Evolutionary conservation across 1,139 yeast genomes (phyloP).

Genomic region (Zygotorulaspora mrakii): DNA sequence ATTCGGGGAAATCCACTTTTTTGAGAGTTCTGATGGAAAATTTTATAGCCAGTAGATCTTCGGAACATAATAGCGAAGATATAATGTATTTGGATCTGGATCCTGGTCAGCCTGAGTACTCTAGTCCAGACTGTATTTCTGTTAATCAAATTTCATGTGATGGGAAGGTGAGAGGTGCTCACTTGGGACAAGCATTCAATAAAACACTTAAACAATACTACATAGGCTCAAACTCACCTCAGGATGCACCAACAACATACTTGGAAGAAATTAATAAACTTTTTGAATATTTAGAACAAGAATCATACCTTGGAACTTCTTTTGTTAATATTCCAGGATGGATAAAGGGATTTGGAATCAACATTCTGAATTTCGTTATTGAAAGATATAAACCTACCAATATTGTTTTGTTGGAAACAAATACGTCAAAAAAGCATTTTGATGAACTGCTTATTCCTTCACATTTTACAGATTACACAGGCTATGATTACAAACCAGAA

Average conservation of each 20-base stretch:
- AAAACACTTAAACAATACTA: conserved; percentile 42
- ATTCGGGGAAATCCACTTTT: conserved; percentile 81
- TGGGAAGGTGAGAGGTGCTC: conserved; percentile 24
- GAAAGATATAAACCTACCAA: conserved; percentile 50
- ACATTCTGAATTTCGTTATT: conserved; percentile 53
- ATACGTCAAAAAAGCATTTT: conserved; percentile 28
- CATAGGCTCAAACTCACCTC: conserved; percentile 72
- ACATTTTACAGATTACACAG: conserved; percentile 20
- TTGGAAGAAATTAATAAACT: conserved; percentile 45
- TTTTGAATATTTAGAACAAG: conserved; percentile 36
- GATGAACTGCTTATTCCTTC: conserved; percentile 32
- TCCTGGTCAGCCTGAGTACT: conserved; percentile 86
- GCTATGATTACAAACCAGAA: conserved; percentile 23
- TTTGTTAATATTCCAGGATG: conserved; percentile 88
- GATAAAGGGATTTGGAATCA: conserved; percentile 85
- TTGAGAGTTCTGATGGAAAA: conserved; percentile 53
- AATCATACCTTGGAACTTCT: conserved; percentile 42
- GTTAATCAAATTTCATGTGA: conserved; percentile 23
- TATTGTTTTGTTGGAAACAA: conserved; percentile 47
- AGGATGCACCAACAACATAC: conserved; percentile 62
- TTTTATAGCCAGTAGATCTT: conserved; percentile 25
- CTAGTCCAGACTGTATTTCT: conserved; percentile 58
- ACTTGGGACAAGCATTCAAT: conserved; percentile 26
- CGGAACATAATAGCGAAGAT: conserved; percentile 16
- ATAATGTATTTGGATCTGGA: conserved; percentile 68